A percentile compares a stretch with the other conserved stretches of the same genome.
Evolutionary conservation across 805 yeast species (phyloP).

Genomic region (Candida maltosa): DNA sequence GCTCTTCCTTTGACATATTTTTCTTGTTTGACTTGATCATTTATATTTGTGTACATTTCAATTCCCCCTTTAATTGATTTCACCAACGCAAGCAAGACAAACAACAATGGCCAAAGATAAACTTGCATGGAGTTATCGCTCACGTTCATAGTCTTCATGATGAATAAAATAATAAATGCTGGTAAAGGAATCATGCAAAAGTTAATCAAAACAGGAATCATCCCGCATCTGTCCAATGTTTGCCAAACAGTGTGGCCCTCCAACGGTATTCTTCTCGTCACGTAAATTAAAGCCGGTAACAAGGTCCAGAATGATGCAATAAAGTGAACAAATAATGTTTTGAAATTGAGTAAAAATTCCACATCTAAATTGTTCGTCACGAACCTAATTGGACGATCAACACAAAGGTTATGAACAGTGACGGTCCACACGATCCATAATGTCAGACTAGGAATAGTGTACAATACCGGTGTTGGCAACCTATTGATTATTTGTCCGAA

Average conservation of each 20-base stretch:
- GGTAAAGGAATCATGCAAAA: conserved; percentile 12
- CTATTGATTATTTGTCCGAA: conserved; percentile 4
- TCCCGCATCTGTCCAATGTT: conserved; percentile 9
- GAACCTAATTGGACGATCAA: conserved; percentile 18
- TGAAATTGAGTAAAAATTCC: conserved; percentile 2
- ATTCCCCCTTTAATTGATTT: conserved; percentile 10
- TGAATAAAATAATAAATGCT: conserved; percentile 3
- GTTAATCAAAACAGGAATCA: conserved; percentile 11
- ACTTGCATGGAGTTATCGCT: not conserved
- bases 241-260: not conserved
- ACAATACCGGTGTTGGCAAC: conserved; percentile 3
- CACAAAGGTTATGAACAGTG: conserved; percentile 16
- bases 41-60: conserved; percentile 17
- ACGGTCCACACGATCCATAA: conserved; percentile 18
- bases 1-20: conserved; percentile 56
- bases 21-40: conserved; percentile 53
- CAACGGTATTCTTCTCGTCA: not conserved
- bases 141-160: conserved; percentile 1
- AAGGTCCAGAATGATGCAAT: conserved; percentile 18
- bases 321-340: conserved; percentile 12
- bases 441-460: conserved; percentile 2
- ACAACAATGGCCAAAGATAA: conserved; percentile 12
- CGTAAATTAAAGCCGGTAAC: conserved; percentile 10
- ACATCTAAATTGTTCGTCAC: not conserved
- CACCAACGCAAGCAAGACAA: conserved; percentile 9